These are phyloP conservation scores for Berberis thunbergii DNA, from an alignment of 164 flowering plant species.

Conservation along the genomic window DNA sequence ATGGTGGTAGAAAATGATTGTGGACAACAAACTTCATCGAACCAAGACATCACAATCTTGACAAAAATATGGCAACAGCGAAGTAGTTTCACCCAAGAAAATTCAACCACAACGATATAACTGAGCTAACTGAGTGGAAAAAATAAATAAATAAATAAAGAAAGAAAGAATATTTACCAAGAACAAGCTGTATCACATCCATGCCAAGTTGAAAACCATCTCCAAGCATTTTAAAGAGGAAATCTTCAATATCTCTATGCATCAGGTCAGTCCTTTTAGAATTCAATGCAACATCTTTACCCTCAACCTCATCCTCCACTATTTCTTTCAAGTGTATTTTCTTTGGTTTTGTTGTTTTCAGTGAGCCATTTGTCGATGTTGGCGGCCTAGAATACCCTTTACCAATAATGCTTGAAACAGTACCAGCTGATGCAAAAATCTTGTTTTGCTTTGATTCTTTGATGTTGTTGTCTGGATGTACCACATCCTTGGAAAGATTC, in stretches of 20 bases:
- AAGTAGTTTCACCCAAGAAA: no score
- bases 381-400: constrained; percentile 29
- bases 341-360: constrained; percentile 27
- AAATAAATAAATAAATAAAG: neutral
- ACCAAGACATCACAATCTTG: no score
- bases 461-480: constrained; percentile 10
- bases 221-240: constrained; percentile 52
- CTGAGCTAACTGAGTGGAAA: neutral
- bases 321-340: constrained; percentile 22
- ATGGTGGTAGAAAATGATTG: no score
- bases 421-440: constrained; percentile 36
- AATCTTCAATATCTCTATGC: constrained; percentile 42
- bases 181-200: constrained; percentile 36
- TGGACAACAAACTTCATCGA: no score
- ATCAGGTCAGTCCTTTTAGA: constrained; percentile 10
- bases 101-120: no score
- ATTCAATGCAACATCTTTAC: constrained; percentile 8
- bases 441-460: constrained; percentile 26
- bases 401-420: constrained; percentile 41
- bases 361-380: constrained; percentile 15
- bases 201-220: constrained; percentile 44
- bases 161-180: constrained; percentile 29
- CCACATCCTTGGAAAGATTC: constrained; percentile 4
- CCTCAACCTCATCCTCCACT: constrained; percentile 8
- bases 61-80: no score